A percentile compares a stretch with the other conserved stretches of the same genome.
Conservation (phyloP, 257 asterid genomes). For the Solanum pinnatisectum region DNA sequence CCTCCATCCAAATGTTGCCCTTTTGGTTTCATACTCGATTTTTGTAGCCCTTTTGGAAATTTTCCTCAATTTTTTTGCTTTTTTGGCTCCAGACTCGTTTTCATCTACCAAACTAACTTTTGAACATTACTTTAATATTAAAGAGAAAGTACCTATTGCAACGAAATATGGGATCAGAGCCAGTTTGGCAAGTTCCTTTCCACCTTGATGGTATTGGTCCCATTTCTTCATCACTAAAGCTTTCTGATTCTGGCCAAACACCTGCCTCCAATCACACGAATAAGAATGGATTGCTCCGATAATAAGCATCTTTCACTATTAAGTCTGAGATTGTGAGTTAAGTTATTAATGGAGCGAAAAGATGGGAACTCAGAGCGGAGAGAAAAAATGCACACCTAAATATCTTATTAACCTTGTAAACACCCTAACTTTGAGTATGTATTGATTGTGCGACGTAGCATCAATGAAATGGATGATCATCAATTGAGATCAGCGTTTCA, state of each 20-base stretch:
- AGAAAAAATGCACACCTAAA: background rate
- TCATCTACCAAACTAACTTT: background rate
- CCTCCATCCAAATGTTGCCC: no score
- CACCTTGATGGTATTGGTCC: conserved; percentile 82
- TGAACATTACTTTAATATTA: background rate
- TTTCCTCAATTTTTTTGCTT: no score
- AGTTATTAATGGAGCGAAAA: background rate
- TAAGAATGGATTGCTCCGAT: background rate
- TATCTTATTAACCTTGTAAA: background rate
- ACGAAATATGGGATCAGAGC: conserved; percentile 41
- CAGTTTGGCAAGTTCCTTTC: conserved; percentile 79
- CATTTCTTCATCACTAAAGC: conserved; percentile 58
- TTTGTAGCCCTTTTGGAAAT: no score
- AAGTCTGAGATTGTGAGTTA: background rate
- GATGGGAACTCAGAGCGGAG: background rate
- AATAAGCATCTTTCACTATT: background rate
- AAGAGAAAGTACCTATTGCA: conserved; percentile 55
- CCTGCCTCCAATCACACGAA: conserved; percentile 27
- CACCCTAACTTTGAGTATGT: background rate
- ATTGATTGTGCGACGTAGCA: background rate
- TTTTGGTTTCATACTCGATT: no score
- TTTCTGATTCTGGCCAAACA: conserved; percentile 84
- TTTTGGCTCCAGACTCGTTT: no score
- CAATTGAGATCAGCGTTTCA: background rate
- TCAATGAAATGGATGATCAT: background rate